phyloP scores from a whole-genome alignment of 2,329 filamentous ascomycete genomes.

The Plectosphaerella sp. region DNA sequence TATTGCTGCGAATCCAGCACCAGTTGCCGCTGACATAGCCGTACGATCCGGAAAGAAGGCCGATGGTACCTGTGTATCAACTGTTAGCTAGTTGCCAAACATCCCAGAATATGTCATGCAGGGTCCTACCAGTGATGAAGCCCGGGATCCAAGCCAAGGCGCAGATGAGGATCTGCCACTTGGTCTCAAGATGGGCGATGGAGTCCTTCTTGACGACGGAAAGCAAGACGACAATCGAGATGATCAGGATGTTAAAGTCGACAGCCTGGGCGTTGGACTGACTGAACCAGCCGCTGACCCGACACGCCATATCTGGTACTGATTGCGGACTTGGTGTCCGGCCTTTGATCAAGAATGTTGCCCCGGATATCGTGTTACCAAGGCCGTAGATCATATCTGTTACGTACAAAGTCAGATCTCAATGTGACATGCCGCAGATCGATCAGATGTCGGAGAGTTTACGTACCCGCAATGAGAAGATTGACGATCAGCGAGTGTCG shows the following conservation, averaged over 20 bases:
- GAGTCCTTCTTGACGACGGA: constrained; percentile 29
- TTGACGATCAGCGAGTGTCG: constrained; percentile 18
- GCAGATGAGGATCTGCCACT: constrained; percentile 27
- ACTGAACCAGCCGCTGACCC: constrained; percentile 37
- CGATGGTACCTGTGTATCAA: neutral
- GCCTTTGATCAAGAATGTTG: constrained; percentile 24
- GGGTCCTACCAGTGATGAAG: constrained; percentile 27
- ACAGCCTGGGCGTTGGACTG: constrained; percentile 39
- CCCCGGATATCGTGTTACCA: constrained; percentile 37
- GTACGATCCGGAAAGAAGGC: constrained; percentile 7
- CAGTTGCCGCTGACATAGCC: constrained; percentile 38
- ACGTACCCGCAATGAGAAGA: constrained; percentile 16
- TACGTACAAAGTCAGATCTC: neutral
- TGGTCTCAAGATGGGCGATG: constrained; percentile 21
- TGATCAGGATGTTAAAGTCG: constrained; percentile 38
- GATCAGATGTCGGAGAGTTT: neutral
- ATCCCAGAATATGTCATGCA: constrained; percentile 12
- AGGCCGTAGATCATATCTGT: constrained; percentile 35
- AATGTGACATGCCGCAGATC: neutral
- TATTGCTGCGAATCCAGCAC: constrained; percentile 38
- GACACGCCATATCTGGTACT: constrained; percentile 26
- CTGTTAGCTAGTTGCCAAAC: neutral
- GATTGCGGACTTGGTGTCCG: constrained; percentile 9
- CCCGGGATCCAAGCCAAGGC: constrained; percentile 34
- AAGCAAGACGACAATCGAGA: constrained; percentile 35